A percentile compares a stretch with the other conserved stretches of the same genome.
Evolutionary conservation across 108 stramenopile species (phyloP).

Genomic region (Chaetoceros tenuissimus): DNA sequence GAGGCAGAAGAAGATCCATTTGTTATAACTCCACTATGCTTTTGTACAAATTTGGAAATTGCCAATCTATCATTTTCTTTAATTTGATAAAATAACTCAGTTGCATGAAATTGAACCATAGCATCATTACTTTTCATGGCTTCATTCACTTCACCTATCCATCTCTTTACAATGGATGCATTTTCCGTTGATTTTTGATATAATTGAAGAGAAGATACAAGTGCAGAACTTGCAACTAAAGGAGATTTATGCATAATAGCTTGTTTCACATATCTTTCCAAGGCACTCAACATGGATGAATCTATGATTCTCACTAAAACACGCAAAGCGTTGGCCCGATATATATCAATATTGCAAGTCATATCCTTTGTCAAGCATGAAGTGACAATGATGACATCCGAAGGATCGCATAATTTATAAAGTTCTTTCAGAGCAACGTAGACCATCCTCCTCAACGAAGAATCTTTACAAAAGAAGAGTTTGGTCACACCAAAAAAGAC

Average conservation of each 20-base stretch:
- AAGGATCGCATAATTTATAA: constrained; percentile 60
- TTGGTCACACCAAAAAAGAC: constrained; percentile 86
- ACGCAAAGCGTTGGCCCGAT: constrained; percentile 79
- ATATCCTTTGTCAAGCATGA: constrained; percentile 78
- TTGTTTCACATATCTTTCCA: constrained; percentile 79
- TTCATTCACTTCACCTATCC: constrained; percentile 65
- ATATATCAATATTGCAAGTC: constrained; percentile 63
- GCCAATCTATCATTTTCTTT: constrained; percentile 64
- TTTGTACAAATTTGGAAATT: constrained; percentile 56
- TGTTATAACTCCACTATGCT: constrained; percentile 13
- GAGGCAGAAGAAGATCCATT: background rate
- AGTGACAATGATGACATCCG: constrained; percentile 78
- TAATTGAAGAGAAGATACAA: constrained; percentile 33
- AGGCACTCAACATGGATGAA: constrained; percentile 61
- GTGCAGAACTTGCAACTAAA: constrained; percentile 53
- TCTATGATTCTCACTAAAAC: constrained; percentile 75
- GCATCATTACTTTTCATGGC: constrained; percentile 35
- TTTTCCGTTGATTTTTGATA: constrained; percentile 11
- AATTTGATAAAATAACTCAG: constrained; percentile 62
- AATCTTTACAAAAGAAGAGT: constrained; percentile 55
- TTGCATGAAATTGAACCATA: constrained; percentile 81
- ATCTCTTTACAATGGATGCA: constrained; percentile 27
- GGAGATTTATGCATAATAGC: constrained; percentile 67
- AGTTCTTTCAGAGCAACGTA: constrained; percentile 80
- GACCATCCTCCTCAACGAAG: constrained; percentile 23